phyloP scores from a whole-genome alignment of 2,329 filamentous ascomycete genomes.

The Diaporthe citri region DNA sequence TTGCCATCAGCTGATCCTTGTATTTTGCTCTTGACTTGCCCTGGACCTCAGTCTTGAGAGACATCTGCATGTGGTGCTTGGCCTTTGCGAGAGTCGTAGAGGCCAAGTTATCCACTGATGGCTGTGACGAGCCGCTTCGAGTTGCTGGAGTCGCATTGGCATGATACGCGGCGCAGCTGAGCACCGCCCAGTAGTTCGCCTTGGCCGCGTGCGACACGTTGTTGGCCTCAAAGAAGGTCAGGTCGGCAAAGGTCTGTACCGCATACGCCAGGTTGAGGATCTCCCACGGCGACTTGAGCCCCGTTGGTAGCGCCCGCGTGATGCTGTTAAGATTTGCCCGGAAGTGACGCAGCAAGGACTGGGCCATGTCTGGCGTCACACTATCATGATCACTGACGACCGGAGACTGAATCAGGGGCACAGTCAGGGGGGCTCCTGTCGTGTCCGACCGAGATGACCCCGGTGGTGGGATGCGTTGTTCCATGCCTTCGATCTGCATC shows the following conservation, averaged over 20 bases:
- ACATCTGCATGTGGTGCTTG: slow-evolving; percentile 17
- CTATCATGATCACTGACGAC: neutral
- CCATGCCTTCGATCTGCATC: neutral
- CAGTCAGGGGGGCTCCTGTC: neutral
- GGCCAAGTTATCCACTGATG: neutral
- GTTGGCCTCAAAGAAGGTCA: slow-evolving; percentile 1
- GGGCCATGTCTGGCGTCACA: neutral
- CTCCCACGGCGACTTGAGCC: slow-evolving; percentile 10
- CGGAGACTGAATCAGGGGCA: neutral
- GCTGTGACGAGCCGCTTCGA: neutral
- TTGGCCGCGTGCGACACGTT: neutral
- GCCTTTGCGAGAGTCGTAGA: neutral
- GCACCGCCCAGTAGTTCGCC: slow-evolving; percentile 5
- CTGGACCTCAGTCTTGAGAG: neutral
- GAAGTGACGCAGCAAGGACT: slow-evolving; percentile 1
- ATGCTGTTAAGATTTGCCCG: neutral
- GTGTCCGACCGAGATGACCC: neutral
- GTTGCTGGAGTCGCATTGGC: neutral
- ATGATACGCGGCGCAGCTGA: slow-evolving; percentile 11
- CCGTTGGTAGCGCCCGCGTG: neutral
- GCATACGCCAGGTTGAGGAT: neutral
- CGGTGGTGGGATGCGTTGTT: neutral
- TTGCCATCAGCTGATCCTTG: slow-evolving; percentile 14
- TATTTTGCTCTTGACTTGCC: slow-evolving; percentile 10
- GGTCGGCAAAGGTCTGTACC: slow-evolving; percentile 8